A percentile compares a stretch with the other conserved stretches of the same genome.
Evolutionary conservation across 1,284 basidiomycete genomes (phyloP).

Genomic region (Meripilus lineatus): DNA sequence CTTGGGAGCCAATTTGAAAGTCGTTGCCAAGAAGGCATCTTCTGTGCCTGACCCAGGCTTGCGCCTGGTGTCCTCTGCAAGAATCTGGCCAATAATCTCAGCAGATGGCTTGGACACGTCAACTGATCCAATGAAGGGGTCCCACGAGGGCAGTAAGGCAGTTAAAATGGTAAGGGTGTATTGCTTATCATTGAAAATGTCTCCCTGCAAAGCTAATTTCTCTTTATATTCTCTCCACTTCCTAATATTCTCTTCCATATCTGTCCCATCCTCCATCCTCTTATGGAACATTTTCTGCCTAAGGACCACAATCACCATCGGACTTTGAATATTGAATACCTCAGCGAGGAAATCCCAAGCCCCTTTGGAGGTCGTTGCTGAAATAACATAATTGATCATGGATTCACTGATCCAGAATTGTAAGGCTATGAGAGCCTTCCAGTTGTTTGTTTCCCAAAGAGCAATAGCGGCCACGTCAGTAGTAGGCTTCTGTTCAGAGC

Average conservation of each 20-base stretch:
- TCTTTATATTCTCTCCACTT: constrained; percentile 1
- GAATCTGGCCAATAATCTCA: constrained; percentile 5
- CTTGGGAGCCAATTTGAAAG: background rate
- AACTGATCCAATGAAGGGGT: constrained; percentile 7
- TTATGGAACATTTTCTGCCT: constrained; percentile 9
- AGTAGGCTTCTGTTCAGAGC: background rate
- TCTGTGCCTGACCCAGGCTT: background rate
- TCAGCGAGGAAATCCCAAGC: constrained; percentile 14
- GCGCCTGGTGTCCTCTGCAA: constrained; percentile 3
- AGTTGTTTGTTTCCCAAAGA: constrained; percentile 11
- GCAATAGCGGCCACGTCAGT: background rate
- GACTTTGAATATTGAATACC: constrained; percentile 7
- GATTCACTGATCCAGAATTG: constrained; percentile 7
- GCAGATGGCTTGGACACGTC: constrained; percentile 4
- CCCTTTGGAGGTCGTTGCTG: constrained; percentile 10
- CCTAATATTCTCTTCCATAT: constrained; percentile 13
- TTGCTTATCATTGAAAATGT: constrained; percentile 1
- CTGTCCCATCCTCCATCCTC: constrained; percentile 10
- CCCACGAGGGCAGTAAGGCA: constrained; percentile 9
- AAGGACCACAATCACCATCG: constrained; percentile 8
- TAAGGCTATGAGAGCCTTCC: constrained; percentile 8
- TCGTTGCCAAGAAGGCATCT: background rate
- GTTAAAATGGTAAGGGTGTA: constrained; percentile 9
- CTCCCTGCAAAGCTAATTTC: constrained; percentile 4
- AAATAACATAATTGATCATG: background rate